Percentiles rank a stretch among this genome's conserved stretches.
Evolutionary conservation across 345 rosid genomes (phyloP).

Genomic region (Rhodamnia rubescens): DNA sequence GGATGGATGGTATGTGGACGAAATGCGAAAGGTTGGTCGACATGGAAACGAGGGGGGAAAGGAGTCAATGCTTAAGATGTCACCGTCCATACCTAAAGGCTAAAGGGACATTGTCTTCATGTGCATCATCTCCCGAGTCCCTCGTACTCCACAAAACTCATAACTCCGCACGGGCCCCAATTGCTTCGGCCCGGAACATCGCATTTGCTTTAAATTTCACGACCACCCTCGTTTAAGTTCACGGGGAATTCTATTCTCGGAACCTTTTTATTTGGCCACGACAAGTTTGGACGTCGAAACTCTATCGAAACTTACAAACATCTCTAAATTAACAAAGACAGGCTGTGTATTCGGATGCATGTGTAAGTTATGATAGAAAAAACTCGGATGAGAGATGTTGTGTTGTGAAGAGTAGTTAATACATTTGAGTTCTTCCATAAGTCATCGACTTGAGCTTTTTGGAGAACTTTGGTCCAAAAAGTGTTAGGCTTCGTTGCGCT

Average conservation of each 20-base stretch:
- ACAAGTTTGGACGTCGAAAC: neutral
- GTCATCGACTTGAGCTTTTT: neutral
- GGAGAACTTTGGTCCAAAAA: neutral
- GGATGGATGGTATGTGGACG: neutral
- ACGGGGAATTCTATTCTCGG: neutral
- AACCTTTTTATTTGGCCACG: neutral
- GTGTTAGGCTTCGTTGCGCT: neutral
- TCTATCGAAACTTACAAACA: neutral
- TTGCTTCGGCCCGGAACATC: neutral
- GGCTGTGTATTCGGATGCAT: neutral
- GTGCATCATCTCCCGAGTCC: neutral
- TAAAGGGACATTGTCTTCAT: neutral
- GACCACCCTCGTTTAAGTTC: neutral
- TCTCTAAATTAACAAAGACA: neutral
- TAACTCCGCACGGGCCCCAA: neutral
- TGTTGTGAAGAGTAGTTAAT: neutral
- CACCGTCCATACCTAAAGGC: neutral
- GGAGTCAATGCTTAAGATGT: neutral
- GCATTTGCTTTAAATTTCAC: neutral
- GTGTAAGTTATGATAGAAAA: neutral
- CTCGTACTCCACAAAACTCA: neutral
- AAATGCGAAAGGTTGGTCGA: neutral
- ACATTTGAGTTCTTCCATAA: fast-evolving
- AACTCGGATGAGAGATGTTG: fast-evolving
- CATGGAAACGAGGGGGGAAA: neutral